Percentiles rank a stretch among this genome's conserved stretches.
Evolutionary conservation across 2,329 filamentous ascomycete genomes (phyloP).

Genomic region (Cytospora paraplurivora): DNA sequence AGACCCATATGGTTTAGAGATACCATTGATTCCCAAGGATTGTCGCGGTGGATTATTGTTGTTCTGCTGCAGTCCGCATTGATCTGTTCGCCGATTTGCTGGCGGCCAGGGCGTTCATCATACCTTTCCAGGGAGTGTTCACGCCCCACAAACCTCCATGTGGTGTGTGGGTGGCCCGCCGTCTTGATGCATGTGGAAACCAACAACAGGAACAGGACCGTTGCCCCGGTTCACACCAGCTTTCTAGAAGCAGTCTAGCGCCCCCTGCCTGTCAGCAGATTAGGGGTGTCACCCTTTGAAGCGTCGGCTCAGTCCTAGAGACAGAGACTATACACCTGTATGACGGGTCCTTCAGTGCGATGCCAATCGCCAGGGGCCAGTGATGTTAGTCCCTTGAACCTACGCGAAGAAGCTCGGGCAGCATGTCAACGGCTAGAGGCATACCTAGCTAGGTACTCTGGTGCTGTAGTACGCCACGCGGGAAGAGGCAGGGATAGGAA

Average conservation of each 20-base stretch:
- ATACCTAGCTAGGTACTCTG: not conserved
- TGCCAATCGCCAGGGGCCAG: not conserved
- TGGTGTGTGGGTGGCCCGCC: slow-evolving; percentile 8
- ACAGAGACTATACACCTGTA: not conserved
- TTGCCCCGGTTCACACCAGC: slow-evolving; percentile 16
- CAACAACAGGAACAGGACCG: slow-evolving; percentile 14
- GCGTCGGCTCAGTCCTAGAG: not conserved
- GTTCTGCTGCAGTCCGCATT: not conserved
- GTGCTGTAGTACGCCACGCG: slow-evolving; percentile 11
- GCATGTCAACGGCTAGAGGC: slow-evolving; percentile 15
- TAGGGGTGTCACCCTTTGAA: not conserved
- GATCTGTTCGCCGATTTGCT: not conserved
- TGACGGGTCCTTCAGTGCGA: not conserved
- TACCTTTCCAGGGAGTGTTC: not conserved
- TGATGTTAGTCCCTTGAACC: not conserved
- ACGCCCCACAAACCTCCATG: slow-evolving; percentile 6
- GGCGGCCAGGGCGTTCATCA: not conserved
- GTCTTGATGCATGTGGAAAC: slow-evolving; percentile 9
- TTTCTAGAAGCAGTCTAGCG: slow-evolving; percentile 25
- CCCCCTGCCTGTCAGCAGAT: slow-evolving; percentile 10
- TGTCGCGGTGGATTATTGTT: not conserved
- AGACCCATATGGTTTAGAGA: not conserved
- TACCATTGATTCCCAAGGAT: not conserved
- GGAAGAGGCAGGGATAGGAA: slow-evolving; percentile 16
- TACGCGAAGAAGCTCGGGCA: slow-evolving; percentile 10